Evolutionary conservation across 1,139 yeast genomes (phyloP).

Genomic region (Kodamaea fungicola): DNA sequence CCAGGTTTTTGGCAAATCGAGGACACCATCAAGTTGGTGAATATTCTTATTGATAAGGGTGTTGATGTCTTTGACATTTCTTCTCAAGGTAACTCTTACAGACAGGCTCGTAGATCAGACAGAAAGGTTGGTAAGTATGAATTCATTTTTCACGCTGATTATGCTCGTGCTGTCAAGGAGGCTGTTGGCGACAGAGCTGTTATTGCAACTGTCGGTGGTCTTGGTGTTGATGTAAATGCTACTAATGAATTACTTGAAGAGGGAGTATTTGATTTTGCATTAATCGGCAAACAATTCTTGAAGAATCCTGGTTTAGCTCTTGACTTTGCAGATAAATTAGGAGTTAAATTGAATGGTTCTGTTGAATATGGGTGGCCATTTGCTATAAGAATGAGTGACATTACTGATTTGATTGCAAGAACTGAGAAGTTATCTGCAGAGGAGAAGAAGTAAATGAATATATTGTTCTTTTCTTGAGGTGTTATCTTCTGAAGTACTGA

Average conservation of each 20-base stretch:
- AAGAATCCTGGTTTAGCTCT: conserved; percentile 47
- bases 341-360: conserved; percentile 36
- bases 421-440: conserved; percentile 2
- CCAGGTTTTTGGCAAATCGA: conserved; percentile 45
- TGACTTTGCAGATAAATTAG: conserved; percentile 48
- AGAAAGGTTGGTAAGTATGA: conserved; percentile 38
- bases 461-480: too few relatives aligned
- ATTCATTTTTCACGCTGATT: conserved; percentile 32
- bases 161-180: conserved; percentile 40
- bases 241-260: conserved; percentile 40
- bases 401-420: conserved; percentile 8
- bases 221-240: conserved; percentile 27
- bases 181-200: conserved; percentile 38
- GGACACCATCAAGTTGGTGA: conserved; percentile 44
- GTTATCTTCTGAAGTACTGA: conserved; percentile 3
- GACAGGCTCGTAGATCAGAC: conserved; percentile 39
- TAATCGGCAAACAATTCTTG: conserved; percentile 46
- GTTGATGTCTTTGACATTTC: conserved; percentile 52
- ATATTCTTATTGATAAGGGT: conserved; percentile 40
- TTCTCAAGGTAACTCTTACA: conserved; percentile 48
- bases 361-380: conserved; percentile 33
- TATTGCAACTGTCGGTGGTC: conserved; percentile 47
- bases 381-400: conserved; percentile 3
- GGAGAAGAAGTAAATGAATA: too few relatives aligned
- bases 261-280: conserved; percentile 42